These are phyloP conservation scores for Coniochaeta sp. DNA, from an alignment of 2,329 filamentous ascomycete genomes.

Conservation along the genomic window DNA sequence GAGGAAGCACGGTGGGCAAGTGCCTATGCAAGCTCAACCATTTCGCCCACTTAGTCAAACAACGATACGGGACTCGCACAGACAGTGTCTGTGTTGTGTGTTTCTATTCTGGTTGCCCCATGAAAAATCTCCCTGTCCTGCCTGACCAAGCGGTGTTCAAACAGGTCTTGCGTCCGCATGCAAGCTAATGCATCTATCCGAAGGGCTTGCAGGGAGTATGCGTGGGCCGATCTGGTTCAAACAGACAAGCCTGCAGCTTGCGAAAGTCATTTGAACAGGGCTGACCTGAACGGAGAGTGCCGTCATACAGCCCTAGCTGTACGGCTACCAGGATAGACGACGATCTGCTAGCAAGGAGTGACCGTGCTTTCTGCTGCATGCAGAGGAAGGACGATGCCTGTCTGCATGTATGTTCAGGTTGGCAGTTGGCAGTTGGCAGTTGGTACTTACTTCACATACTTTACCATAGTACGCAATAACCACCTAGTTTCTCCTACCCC, in stretches of 20 bases:
- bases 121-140: too few species aligned
- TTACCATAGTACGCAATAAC: neutral
- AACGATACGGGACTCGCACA: neutral
- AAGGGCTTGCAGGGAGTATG: slow-evolving; percentile 6
- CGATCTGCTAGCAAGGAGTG: neutral
- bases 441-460: neutral
- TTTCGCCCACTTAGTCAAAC: neutral
- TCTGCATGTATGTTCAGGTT: neutral
- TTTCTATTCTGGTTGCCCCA: neutral
- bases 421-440: neutral
- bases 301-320: neutral
- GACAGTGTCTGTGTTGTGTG: neutral
- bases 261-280: neutral
- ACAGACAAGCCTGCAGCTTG: neutral
- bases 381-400: neutral
- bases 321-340: too few species aligned
- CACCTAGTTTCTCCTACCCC: too few species aligned
- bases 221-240: neutral
- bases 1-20: neutral
- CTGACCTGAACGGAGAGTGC: neutral
- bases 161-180: neutral
- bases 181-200: slow-evolving; percentile 17
- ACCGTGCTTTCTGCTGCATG: neutral
- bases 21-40: neutral
- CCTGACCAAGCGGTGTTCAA: neutral